Evolutionary conservation across 1,139 yeast species (phyloP).

Genomic region (Sugiyamaella paludigena): DNA sequence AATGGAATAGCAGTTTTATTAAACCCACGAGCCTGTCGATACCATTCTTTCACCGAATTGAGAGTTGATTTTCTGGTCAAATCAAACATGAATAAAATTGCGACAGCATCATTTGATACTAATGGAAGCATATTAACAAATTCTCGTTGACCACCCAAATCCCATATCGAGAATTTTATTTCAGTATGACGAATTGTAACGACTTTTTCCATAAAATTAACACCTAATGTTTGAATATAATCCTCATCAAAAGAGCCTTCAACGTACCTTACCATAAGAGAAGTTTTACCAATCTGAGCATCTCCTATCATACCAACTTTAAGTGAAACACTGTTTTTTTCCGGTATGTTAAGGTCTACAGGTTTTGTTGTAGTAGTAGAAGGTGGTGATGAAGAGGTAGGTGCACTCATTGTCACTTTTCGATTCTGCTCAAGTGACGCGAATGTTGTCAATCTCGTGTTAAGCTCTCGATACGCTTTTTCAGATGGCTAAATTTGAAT

Average conservation of each 20-base stretch:
- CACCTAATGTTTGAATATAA: conserved; percentile 91
- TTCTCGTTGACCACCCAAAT: conserved; percentile 94
- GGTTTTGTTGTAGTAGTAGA: conserved; percentile 21
- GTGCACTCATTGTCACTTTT: no score
- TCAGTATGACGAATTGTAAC: conserved; percentile 85
- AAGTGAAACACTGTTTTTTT: conserved; percentile 55
- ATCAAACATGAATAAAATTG: conserved; percentile 89
- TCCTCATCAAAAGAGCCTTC: conserved; percentile 92
- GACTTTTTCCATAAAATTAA: conserved; percentile 90
- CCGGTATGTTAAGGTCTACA: conserved; percentile 29
- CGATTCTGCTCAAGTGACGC: no score
- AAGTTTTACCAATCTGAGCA: conserved; percentile 97
- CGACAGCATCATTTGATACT: conserved; percentile 92
- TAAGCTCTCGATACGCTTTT: no score
- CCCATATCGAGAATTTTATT: conserved; percentile 93
- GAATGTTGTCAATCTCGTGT: no score
- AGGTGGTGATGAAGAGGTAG: conserved; percentile 1
- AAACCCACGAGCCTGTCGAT: conserved; percentile 86
- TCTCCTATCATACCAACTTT: conserved; percentile 96
- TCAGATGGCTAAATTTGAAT: no score
- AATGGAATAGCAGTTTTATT: conserved; percentile 90
- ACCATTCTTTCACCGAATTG: conserved; percentile 91
- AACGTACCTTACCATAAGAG: conserved; percentile 94
- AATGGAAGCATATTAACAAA: conserved; percentile 94
- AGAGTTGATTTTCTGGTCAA: conserved; percentile 82